Conservation (phyloP, 2,329 filamentous ascomycete genomes). For the Gnomoniopsis smithogilvyi region DNA sequence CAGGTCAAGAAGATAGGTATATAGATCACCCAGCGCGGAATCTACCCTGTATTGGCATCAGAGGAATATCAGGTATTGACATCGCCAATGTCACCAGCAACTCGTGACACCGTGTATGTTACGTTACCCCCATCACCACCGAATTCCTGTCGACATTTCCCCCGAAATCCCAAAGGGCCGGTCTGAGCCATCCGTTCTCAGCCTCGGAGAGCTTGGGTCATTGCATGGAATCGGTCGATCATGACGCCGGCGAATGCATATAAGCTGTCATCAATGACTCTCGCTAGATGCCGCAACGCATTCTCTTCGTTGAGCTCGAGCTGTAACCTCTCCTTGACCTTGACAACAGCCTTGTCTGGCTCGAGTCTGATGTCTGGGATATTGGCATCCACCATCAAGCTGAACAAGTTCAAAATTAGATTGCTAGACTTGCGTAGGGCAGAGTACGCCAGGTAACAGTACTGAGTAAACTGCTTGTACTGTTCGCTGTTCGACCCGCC, state of each 20-base stretch:
- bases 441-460: constrained; percentile 92
- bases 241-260: constrained; percentile 89
- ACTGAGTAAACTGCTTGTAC: constrained; percentile 88
- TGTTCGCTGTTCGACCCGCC: constrained; percentile 78
- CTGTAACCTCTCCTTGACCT: constrained; percentile 93
- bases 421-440: constrained; percentile 87
- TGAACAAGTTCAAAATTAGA: constrained; percentile 91
- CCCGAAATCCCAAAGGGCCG: neutral
- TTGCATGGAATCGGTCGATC: constrained; percentile 90
- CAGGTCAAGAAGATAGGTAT: neutral
- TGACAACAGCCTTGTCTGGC: constrained; percentile 89
- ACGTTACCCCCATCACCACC: neutral
- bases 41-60: neutral
- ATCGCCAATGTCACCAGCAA: neutral
- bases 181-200: constrained; percentile 32
- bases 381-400: constrained; percentile 95
- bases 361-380: constrained; percentile 93
- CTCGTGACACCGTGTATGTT: neutral
- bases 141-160: neutral
- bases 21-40: neutral
- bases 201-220: constrained; percentile 88
- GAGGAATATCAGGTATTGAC: neutral
- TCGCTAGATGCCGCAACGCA: constrained; percentile 81
- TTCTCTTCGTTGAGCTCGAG: constrained; percentile 90
- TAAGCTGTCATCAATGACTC: constrained; percentile 85